Evolutionary conservation across 2,329 filamentous ascomycete genomes (phyloP).

Genomic region (Penicillium sp.): DNA sequence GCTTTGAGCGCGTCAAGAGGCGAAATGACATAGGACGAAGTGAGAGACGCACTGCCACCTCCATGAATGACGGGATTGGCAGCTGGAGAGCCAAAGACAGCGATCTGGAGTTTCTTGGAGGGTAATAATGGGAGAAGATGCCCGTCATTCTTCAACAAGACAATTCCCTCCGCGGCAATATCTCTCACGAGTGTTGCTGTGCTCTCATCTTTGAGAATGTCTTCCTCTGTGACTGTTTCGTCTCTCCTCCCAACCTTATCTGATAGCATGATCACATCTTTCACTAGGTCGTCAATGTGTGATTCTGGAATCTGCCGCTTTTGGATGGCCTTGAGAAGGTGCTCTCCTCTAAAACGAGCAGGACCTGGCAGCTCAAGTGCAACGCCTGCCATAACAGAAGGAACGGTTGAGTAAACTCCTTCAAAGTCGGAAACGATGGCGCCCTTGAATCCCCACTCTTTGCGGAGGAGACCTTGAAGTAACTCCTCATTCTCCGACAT

Average conservation of each 20-base stretch:
- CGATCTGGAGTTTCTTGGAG: background rate
- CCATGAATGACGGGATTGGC: background rate
- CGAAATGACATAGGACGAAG: background rate
- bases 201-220: background rate
- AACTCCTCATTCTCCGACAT: conserved; percentile 4
- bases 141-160: background rate
- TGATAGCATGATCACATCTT: background rate
- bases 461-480: conserved; percentile 3
- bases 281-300: background rate
- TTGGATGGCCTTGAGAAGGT: background rate
- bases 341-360: background rate
- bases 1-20: background rate
- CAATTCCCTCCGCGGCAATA: background rate
- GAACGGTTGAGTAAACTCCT: background rate
- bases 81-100: background rate
- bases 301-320: background rate
- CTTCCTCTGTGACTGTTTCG: background rate
- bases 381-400: background rate
- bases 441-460: background rate
- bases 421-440: background rate
- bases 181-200: background rate
- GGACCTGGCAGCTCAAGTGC: background rate
- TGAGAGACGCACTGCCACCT: background rate
- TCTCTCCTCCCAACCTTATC: background rate
- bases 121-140: background rate